Conservation (phyloP, 768 basidiomycete species). For the Peribolospora baueri region DNA sequence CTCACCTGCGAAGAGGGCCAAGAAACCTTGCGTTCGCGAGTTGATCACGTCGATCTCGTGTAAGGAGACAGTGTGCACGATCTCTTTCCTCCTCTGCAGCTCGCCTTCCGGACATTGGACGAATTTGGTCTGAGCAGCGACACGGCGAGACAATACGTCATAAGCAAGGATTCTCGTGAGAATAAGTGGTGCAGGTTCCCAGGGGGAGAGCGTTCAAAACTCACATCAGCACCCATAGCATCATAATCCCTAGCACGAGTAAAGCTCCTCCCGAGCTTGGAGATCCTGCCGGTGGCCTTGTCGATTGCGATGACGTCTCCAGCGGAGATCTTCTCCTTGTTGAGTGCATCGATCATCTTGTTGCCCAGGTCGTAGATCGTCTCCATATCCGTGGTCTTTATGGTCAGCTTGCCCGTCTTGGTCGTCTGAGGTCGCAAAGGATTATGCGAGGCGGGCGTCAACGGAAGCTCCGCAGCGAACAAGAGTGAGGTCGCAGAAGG, state of each 20-base stretch:
- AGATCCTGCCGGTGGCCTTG: constrained; percentile 87
- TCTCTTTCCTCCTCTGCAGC: constrained; percentile 89
- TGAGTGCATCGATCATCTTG: constrained; percentile 95
- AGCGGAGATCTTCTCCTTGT: constrained; percentile 79
- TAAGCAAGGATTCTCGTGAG: neutral
- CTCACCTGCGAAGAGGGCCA: constrained; percentile 40
- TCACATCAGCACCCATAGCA: constrained; percentile 93
- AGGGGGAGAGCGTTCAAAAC: constrained; percentile 16
- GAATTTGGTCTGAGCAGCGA: constrained; percentile 55
- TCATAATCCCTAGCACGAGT: constrained; percentile 95
- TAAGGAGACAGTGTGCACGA: constrained; percentile 86
- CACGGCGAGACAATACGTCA: neutral
- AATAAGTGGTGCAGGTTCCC: neutral
- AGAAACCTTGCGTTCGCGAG: constrained; percentile 91
- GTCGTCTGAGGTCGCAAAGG: constrained; percentile 38
- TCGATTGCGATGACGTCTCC: constrained; percentile 94
- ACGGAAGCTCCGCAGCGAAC: neutral
- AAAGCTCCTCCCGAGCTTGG: constrained; percentile 86
- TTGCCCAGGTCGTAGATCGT: constrained; percentile 94
- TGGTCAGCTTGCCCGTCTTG: constrained; percentile 88
- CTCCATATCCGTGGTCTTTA: constrained; percentile 99
- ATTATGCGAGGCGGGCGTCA: neutral
- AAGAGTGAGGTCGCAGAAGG: neutral
- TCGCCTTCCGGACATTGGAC: constrained; percentile 96
- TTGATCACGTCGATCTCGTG: constrained; percentile 99